Base-by-base conservation (phyloP, 169 alveolate species). In the Plasmodium sp. region DNA sequence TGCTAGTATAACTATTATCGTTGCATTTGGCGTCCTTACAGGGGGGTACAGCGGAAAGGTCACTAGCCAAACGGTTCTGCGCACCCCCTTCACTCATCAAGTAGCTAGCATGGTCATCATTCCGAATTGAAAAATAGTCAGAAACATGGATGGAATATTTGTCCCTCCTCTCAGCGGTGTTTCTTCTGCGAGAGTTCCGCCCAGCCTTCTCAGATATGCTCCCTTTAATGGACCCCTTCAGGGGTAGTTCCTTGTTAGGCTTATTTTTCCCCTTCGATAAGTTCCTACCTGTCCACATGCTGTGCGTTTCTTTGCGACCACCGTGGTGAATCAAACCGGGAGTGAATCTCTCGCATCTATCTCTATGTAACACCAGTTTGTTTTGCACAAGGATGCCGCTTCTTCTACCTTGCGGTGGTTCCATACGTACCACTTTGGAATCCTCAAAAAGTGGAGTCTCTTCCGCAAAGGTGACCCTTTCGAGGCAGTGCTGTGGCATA, bases 41-140 rank as follows among this genome's bases (percentile, higher is more conserved):
- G 7, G 39, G 39, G 71, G 67, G 22, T 4, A 36, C 71, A 83
- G 14, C 18, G 18, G 31, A 5, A 18, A 12, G 3, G 67, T 81
- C 74, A 48, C 73, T 67, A n/a, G n/a, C 51, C 22, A 18, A 27
- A n/a, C 16, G 48, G 18, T 84, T 62, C 39, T 72, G n/a, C 27
- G 31, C 54, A 22, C 18, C 74, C 0, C n/a, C 71, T 4, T 43
- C 58, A 2, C 31, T 45, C 39, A 54, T 34, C 80, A 77, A 58
- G 67, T 56, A 77, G 31, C 81, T 51, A 43, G 81, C 22, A 77
- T 75, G 77, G 62, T 86, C 84, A 86, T 86, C 93, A 18, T 86
- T 86, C 33, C 41, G 48, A 58, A 77, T 51, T 14, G 84, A 79
- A 86, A 77, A 86, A 51, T 75, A 75, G n/a, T 77, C 81, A 5